Percentiles rank a stretch among this genome's conserved stretches.
These are phyloP conservation scores for Amauroascus niger DNA, from an alignment of 2,329 filamentous ascomycete genomes.

Conservation along the genomic window DNA sequence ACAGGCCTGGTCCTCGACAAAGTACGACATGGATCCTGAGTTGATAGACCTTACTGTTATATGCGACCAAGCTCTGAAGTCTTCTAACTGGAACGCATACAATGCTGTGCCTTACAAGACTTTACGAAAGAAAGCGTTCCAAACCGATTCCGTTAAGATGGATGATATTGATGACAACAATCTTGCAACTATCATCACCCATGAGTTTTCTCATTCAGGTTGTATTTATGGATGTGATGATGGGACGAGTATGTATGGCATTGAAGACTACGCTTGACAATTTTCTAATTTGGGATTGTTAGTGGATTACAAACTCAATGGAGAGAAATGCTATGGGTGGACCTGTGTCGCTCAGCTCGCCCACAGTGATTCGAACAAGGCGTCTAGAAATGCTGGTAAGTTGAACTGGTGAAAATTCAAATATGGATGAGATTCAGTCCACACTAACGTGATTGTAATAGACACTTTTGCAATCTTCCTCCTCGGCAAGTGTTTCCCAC, in stretches of 20 bases:
- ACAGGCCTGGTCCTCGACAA: slow-evolving; percentile 8
- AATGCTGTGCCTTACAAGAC: not conserved
- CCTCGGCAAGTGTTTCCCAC: slow-evolving; percentile 1
- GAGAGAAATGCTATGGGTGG: slow-evolving; percentile 3
- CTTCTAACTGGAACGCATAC: not conserved
- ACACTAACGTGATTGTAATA: not conserved
- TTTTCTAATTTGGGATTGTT: not conserved
- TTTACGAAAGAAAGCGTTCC: slow-evolving; percentile 1
- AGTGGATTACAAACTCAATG: not conserved
- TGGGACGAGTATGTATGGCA: slow-evolving; percentile 1
- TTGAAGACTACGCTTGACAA: not conserved
- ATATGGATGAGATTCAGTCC: not conserved
- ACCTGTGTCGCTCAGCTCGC: not conserved
- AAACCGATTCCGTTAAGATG: not conserved
- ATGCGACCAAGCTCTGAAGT: not conserved
- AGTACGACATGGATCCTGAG: not conserved
- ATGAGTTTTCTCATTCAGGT: slow-evolving; percentile 8
- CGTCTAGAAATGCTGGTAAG: slow-evolving; percentile 5
- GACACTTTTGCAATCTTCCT: slow-evolving; percentile 4
- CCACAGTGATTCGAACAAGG: not conserved
- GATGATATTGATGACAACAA: slow-evolving; percentile 2
- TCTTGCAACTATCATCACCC: slow-evolving; percentile 7
- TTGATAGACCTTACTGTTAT: slow-evolving; percentile 2
- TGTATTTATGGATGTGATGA: not conserved
- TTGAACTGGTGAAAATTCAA: not conserved